phyloP scores from a whole-genome alignment of 2,329 filamentous ascomycete genomes.

The Fusarium sp. region DNA sequence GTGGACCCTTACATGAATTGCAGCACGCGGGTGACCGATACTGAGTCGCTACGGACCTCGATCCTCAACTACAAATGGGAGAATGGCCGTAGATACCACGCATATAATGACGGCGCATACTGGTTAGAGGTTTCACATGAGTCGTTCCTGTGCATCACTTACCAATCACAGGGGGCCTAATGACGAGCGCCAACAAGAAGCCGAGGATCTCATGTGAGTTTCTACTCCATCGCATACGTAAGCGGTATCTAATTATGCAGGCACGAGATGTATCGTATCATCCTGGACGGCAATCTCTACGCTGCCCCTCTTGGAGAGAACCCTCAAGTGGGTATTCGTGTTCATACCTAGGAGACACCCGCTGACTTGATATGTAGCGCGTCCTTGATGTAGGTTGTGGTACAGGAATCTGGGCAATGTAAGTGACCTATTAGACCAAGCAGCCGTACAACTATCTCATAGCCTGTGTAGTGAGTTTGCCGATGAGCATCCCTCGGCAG shows the following conservation, averaged over 20 bases:
- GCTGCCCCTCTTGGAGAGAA: constrained; percentile 47
- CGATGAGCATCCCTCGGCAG: constrained; percentile 57
- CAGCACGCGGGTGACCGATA: constrained; percentile 17
- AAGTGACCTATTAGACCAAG: neutral
- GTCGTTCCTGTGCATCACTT: neutral
- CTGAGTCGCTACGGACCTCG: constrained; percentile 17
- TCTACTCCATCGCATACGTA: neutral
- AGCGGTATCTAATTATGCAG: constrained; percentile 8
- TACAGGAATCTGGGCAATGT: constrained; percentile 53
- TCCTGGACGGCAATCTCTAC: constrained; percentile 47
- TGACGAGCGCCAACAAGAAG: constrained; percentile 41
- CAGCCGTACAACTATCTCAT: neutral
- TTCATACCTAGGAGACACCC: neutral
- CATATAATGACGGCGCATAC: constrained; percentile 57
- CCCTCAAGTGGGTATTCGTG: constrained; percentile 15
- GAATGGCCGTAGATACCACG: constrained; percentile 62
- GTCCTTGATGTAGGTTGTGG: constrained; percentile 52
- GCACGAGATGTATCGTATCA: constrained; percentile 39
- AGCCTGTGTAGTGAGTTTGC: constrained; percentile 37
- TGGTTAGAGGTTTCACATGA: constrained; percentile 5
- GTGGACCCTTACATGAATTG: neutral
- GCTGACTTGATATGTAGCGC: neutral
- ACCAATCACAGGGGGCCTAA: constrained; percentile 32
- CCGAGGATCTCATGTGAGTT: constrained; percentile 41
- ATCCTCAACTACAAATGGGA: constrained; percentile 50